These are phyloP conservation scores for Fonsecaea nubica DNA, from an alignment of 2,329 filamentous ascomycete genomes.

Conservation along the genomic window DNA sequence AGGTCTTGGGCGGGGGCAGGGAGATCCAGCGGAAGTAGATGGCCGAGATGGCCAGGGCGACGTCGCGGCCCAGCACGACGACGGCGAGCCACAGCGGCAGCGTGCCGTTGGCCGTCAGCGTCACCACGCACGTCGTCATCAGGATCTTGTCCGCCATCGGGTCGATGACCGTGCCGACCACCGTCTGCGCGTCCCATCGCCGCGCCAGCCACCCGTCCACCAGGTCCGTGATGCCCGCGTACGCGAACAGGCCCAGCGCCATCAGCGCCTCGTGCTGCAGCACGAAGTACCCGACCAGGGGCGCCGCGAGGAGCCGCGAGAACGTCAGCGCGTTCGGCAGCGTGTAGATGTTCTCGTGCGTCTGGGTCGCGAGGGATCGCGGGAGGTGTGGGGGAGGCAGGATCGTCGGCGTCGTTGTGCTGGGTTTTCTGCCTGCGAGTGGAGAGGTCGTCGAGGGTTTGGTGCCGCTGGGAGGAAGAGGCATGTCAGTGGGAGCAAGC, in stretches of 20 bases:
- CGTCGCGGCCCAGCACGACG: slow-evolving; percentile 90
- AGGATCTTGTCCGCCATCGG: slow-evolving; percentile 96
- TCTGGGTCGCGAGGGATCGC: slow-evolving; percentile 44
- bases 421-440: neutral
- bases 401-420: slow-evolving; percentile 15
- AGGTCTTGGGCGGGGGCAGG: slow-evolving; percentile 89
- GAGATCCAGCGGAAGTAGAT: slow-evolving; percentile 97
- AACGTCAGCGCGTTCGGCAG: slow-evolving; percentile 93
- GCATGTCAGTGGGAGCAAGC: neutral
- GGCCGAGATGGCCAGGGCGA: slow-evolving; percentile 80
- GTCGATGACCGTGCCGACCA: slow-evolving; percentile 92
- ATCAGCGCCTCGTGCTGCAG: slow-evolving; percentile 79
- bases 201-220: slow-evolving; percentile 94
- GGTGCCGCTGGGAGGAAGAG: neutral
- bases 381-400: slow-evolving; percentile 43
- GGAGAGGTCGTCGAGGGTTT: slow-evolving; percentile 4
- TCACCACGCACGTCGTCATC: slow-evolving; percentile 91
- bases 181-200: slow-evolving; percentile 84
- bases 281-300: slow-evolving; percentile 85
- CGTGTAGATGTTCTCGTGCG: slow-evolving; percentile 92
- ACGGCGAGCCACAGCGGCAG: slow-evolving; percentile 88
- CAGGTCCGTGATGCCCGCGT: slow-evolving; percentile 88
- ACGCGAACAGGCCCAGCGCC: slow-evolving; percentile 85
- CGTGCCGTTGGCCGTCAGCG: slow-evolving; percentile 79
- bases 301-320: slow-evolving; percentile 81